Percentiles rank a stretch among this genome's conserved stretches.
Evolutionary conservation across 2,329 filamentous ascomycete species (phyloP).

Genomic region (Clathrospora elynae): DNA sequence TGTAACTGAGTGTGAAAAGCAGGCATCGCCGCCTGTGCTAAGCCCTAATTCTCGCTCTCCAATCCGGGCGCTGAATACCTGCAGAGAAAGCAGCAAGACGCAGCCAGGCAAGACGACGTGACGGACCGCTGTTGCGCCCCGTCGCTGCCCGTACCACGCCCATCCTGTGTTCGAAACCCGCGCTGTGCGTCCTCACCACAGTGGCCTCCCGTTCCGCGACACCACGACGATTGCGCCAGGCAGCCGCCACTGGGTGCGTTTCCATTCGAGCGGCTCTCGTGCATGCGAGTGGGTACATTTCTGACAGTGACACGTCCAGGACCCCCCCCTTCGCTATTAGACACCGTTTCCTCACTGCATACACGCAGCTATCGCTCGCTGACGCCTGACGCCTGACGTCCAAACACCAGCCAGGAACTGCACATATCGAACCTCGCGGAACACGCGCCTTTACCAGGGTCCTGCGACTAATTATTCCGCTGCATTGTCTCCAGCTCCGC

Average conservation of each 20-base stretch:
- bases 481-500: background rate
- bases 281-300: slow-evolving; percentile 22
- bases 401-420: slow-evolving; percentile 1
- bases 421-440: slow-evolving; percentile 16
- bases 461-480: background rate
- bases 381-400: slow-evolving; percentile 12
- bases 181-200: slow-evolving; percentile 14
- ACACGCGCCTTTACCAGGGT: slow-evolving; percentile 1
- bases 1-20: slow-evolving; percentile 20
- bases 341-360: slow-evolving; percentile 6
- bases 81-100: slow-evolving; percentile 4
- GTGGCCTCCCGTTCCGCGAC: slow-evolving; percentile 13
- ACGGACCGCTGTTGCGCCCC: slow-evolving; percentile 18
- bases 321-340: slow-evolving; percentile 20
- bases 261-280: slow-evolving; percentile 16
- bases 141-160: slow-evolving; percentile 20
- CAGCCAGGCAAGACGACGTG: slow-evolving; percentile 13
- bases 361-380: slow-evolving; percentile 9
- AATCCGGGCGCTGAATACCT: slow-evolving; percentile 5
- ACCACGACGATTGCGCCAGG: slow-evolving; percentile 16
- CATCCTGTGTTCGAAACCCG: slow-evolving; percentile 16
- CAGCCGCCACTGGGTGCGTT: slow-evolving; percentile 6
- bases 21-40: slow-evolving; percentile 14
- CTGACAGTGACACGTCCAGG: slow-evolving; percentile 11
- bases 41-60: slow-evolving; percentile 11